A percentile compares a stretch with the other conserved stretches of the same genome.
phyloP scores from a whole-genome alignment of 805 yeast species.

The Metschnikowia henanensis region DNA sequence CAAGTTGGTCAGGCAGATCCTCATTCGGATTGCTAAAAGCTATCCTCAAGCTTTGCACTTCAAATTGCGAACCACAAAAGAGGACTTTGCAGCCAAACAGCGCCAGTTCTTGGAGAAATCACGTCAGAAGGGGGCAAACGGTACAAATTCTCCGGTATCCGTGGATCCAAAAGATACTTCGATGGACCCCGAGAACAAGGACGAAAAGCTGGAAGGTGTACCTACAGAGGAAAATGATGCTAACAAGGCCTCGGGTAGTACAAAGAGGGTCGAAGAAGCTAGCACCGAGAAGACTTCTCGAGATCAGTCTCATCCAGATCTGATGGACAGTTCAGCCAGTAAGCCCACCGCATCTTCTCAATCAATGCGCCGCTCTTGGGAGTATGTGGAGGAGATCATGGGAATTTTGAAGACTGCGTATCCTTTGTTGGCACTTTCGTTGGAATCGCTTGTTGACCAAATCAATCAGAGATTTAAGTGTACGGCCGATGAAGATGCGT shows the following conservation, averaged over 20 bases:
- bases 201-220: background rate
- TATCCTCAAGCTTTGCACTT: conserved; percentile 98
- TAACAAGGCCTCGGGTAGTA: background rate
- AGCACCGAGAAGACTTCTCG: conserved; percentile 5
- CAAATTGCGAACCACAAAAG: conserved; percentile 93
- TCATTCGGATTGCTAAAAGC: conserved; percentile 90
- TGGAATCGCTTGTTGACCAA: conserved; percentile 95
- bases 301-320: conserved; percentile 6
- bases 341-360: conserved; percentile 2
- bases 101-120: conserved; percentile 56
- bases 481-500: conserved; percentile 94
- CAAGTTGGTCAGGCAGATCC: conserved; percentile 78
- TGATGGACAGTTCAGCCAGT: background rate
- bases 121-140: conserved; percentile 19
- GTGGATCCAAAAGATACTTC: conserved; percentile 16
- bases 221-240: conserved; percentile 6
- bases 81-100: conserved; percentile 86
- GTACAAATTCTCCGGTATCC: conserved; percentile 6
- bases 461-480: conserved; percentile 91
- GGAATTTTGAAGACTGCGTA: conserved; percentile 95
- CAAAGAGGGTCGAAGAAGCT: conserved; percentile 5
- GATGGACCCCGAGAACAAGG: background rate
- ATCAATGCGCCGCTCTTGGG: conserved; percentile 77
- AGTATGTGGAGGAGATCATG: conserved; percentile 88
- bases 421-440: conserved; percentile 86